Conservation (phyloP, 225 moss, liverwort and hornwort species). For the Pleurozium schreberi region DNA sequence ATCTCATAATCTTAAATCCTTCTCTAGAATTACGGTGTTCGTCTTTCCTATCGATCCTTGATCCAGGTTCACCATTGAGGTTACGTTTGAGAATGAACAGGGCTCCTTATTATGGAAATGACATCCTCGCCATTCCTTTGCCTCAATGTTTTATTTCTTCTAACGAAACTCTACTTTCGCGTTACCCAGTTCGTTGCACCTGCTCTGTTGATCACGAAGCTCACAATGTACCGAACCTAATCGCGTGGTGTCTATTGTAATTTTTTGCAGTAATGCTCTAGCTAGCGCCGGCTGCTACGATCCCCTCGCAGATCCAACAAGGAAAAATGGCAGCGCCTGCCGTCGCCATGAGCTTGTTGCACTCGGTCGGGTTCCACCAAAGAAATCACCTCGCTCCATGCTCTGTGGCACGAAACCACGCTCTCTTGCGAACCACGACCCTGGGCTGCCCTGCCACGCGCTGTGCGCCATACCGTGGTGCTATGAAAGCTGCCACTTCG, state of each 20-base stretch:
- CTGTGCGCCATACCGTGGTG: background rate
- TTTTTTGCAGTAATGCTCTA: background rate
- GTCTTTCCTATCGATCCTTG: background rate
- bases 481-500: background rate
- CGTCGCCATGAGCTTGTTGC: slow-evolving; percentile 20
- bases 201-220: background rate
- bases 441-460: background rate
- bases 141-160: too few species aligned
- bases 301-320: background rate
- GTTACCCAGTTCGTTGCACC: background rate
- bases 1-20: background rate
- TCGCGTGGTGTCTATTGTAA: background rate
- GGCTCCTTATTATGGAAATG: background rate
- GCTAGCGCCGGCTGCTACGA: background rate
- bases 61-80: background rate
- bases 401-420: background rate
- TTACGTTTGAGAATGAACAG: background rate
- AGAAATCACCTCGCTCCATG: background rate
- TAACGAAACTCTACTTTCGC: background rate
- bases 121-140: background rate
- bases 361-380: background rate
- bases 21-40: background rate
- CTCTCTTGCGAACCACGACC: background rate
- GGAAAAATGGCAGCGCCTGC: slow-evolving; percentile 19
- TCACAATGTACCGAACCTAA: background rate